phyloP scores from a whole-genome alignment of 23 red algal species.

The Gracilaria domingensis region DNA sequence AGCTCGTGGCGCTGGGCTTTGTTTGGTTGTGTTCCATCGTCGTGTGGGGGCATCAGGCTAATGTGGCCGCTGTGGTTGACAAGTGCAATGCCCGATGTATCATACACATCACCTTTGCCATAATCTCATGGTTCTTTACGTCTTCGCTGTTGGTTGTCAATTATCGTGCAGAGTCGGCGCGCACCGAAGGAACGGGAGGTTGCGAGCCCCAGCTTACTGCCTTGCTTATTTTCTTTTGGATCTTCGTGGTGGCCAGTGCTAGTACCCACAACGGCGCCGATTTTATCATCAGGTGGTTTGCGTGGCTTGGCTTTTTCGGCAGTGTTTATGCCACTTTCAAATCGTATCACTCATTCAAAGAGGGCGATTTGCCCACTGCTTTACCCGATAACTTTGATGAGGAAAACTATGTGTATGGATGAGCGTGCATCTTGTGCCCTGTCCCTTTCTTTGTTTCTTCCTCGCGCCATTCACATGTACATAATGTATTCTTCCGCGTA shows the following conservation, averaged over 20 bases:
- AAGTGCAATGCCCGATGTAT: constrained; percentile 46
- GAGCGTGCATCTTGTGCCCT: not conserved
- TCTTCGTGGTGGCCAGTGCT: constrained; percentile 46
- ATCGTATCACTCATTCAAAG: constrained; percentile 73
- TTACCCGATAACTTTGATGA: constrained; percentile 76
- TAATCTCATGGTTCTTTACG: constrained; percentile 52
- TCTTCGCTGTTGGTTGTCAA: constrained; percentile 48
- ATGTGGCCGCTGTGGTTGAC: constrained; percentile 23
- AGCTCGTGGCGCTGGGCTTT: constrained; percentile 57
- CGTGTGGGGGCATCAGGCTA: constrained; percentile 64
- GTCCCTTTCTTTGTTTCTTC: not conserved
- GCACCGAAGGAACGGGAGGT: constrained; percentile 38
- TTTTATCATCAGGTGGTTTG: constrained; percentile 48
- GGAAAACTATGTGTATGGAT: constrained; percentile 76
- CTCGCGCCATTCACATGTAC: not conserved
- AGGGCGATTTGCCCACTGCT: constrained; percentile 67
- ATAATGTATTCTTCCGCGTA: not conserved
- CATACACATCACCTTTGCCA: constrained; percentile 39
- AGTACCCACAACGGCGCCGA: constrained; percentile 12
- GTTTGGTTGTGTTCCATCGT: constrained; percentile 68
- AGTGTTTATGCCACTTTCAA: constrained; percentile 68
- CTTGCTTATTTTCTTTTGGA: constrained; percentile 55
- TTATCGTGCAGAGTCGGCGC: constrained; percentile 27
- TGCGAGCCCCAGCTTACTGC: constrained; percentile 44
- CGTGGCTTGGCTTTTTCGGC: constrained; percentile 79